Evolutionary conservation across 805 yeast genomes (phyloP).

Genomic region (Metschnikowia bowlesiae): DNA sequence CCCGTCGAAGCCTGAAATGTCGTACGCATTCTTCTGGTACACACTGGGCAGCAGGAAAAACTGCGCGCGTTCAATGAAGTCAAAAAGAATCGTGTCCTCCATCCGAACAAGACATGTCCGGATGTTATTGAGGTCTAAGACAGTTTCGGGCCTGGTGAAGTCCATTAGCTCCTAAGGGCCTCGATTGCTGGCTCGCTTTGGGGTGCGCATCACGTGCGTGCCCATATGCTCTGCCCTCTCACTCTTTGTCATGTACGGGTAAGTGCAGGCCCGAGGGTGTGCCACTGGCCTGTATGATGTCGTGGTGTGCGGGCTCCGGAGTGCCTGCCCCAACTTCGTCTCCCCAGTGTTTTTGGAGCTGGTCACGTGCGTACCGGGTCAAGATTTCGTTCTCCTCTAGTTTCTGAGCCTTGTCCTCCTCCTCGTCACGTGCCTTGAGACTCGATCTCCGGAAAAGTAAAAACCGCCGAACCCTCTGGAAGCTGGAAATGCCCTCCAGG

Average conservation of each 20-base stretch:
- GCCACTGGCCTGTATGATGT: too few relatives aligned
- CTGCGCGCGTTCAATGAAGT: conserved; percentile 89
- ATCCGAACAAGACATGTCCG: conserved; percentile 80
- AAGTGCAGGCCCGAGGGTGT: too few relatives aligned
- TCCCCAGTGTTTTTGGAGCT: conserved; percentile 16
- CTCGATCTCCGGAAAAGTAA: conserved; percentile 30
- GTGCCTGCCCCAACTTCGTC: conserved; percentile 10
- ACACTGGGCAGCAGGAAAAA: conserved; percentile 72
- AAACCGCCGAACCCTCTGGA: conserved; percentile 32
- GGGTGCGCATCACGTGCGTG: not conserved
- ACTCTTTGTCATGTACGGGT: too few relatives aligned
- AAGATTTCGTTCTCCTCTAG: conserved; percentile 27
- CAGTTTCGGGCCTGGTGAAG: conserved; percentile 77
- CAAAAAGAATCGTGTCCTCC: conserved; percentile 96
- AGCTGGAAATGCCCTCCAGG: conserved; percentile 25
- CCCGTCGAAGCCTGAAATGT: conserved; percentile 67
- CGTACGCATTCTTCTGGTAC: conserved; percentile 53
- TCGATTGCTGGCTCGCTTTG: not conserved
- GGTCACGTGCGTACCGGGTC: conserved; percentile 29
- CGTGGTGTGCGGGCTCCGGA: not conserved
- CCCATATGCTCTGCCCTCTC: not conserved
- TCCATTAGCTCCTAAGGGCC: conserved; percentile 52
- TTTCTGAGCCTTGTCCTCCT: conserved; percentile 11
- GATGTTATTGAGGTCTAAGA: conserved; percentile 74
- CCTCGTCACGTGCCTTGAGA: conserved; percentile 17